Base-by-base conservation (phyloP, 2,329 filamentous ascomycete genomes). In the Aphanocladium album region DNA sequence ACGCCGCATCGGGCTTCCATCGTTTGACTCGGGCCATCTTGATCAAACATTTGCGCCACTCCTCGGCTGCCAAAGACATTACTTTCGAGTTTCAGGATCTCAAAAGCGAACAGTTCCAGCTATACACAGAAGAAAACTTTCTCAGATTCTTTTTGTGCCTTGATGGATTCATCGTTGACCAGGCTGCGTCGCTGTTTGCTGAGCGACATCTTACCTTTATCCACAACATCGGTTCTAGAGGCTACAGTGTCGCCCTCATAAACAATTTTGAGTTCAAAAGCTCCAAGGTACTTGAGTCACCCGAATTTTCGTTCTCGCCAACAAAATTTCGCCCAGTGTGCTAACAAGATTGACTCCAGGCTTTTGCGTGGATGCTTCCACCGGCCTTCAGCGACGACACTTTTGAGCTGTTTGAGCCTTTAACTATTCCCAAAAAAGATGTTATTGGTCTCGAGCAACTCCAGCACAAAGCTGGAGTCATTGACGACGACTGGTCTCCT, bases 11-110 rank as follows among this genome's bases (percentile, higher is more conserved):
- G 2, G 60, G 51, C 0, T 61, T 49, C 1, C 58, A 62, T 50
- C 74, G 81, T 1, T 77, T 91, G 9, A 82, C 86, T 14, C 80
- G 89, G 53, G 77, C 81, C 9, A 79, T 85, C 5, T 78, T 92
- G 58, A 83, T 90, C 53, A 79, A 83, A 25, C 89, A 93, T 71
- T 76, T 91, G 4, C 66, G 75, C 33, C 54, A 58, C 25, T 27
- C 52, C 55, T 16, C 21, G 43, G 9, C 23, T 60, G 16, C 47
- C 52, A 19, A 37, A 2, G n/a, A 21, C 2, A 61, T 61, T 1
- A 55, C 39, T 17, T 58, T 62, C 16, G 47, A 57, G 37, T 60
- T 62, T 43, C 53, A 35, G 12, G 47, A 9, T 5, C 30, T 54
- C 2, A 5, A 30, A 2, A 55, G 61, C 33, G 33, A 11, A 11